A percentile compares a stretch with the other conserved stretches of the same genome.
Conservation (phyloP, 768 basidiomycete genomes). For the Lyophyllum semitale region DNA sequence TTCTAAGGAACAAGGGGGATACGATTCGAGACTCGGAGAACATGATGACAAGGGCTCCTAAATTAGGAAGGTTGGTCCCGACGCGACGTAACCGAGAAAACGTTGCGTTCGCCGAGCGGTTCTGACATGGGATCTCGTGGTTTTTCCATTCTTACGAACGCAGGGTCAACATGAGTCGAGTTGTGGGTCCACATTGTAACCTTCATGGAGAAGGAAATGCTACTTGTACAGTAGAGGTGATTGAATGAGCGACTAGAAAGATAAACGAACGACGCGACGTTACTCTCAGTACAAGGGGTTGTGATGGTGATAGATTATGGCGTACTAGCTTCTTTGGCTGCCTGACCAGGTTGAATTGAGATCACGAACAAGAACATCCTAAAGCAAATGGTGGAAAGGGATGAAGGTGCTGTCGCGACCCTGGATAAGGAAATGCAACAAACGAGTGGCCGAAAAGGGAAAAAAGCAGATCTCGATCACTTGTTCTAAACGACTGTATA, state of each 20-base stretch:
- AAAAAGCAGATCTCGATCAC: slow-evolving; percentile 32
- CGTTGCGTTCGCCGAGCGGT: neutral
- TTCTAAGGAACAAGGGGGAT: slow-evolving; percentile 31
- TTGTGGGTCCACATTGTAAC: slow-evolving; percentile 19
- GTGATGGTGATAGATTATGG: slow-evolving; percentile 26
- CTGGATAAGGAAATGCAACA: slow-evolving; percentile 31
- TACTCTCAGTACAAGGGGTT: slow-evolving; percentile 25
- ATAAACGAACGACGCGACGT: too few relatives aligned
- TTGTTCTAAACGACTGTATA: slow-evolving; percentile 28
- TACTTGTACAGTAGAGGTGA: too few relatives aligned
- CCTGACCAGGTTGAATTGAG: slow-evolving; percentile 5
- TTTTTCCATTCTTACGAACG: neutral
- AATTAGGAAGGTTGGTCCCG: slow-evolving; percentile 13
- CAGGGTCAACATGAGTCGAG: neutral
- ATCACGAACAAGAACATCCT: slow-evolving; percentile 30
- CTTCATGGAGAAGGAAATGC: slow-evolving; percentile 7
- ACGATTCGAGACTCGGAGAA: slow-evolving; percentile 16
- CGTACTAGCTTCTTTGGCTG: slow-evolving; percentile 2
- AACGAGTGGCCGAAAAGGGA: slow-evolving; percentile 39
- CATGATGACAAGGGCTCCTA: slow-evolving; percentile 6
- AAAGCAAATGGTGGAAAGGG: slow-evolving; percentile 24
- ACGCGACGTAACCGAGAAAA: slow-evolving; percentile 2
- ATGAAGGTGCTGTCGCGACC: slow-evolving; percentile 20
- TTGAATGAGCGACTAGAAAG: too few relatives aligned
- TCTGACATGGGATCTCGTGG: neutral